A percentile compares a stretch with the other conserved stretches of the same genome.
Conservation (phyloP, 2,329 filamentous ascomycete species). For the Botrytis tulipae region DNA sequence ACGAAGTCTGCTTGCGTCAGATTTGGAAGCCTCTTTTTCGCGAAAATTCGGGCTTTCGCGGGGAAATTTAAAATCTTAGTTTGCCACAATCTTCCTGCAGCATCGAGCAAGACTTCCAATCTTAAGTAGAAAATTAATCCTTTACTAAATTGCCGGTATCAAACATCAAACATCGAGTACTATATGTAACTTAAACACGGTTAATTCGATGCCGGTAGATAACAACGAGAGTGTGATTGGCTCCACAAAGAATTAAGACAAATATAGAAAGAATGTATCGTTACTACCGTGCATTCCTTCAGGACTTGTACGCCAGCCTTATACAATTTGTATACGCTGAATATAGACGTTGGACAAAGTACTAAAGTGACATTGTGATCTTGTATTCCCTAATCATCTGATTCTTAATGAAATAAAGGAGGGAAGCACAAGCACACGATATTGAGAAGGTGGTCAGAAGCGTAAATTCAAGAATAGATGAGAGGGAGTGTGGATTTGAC, state of each 20-base stretch:
- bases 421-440: not conserved
- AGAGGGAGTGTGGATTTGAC: not conserved
- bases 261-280: not conserved
- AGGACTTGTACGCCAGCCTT: not conserved
- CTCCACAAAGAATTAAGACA: not conserved
- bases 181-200: not conserved
- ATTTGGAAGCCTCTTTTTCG: not conserved
- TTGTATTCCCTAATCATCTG: not conserved
- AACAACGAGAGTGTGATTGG: not conserved
- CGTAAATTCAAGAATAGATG: slow-evolving; percentile 3
- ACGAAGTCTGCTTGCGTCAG: not conserved
- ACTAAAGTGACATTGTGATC: not conserved
- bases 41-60: not conserved
- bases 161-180: not conserved
- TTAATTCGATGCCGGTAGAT: not conserved
- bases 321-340: not conserved
- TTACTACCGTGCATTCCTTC: not conserved
- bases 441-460: not conserved
- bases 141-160: not conserved
- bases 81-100: not conserved
- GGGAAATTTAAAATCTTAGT: not conserved
- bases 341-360: not conserved
- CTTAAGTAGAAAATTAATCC: too few species aligned
- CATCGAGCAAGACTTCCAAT: not conserved
- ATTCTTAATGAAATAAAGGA: not conserved